Percentiles rank a stretch among this genome's conserved stretches.
These are phyloP conservation scores for Mortierella sp. DNA, from an alignment of 371 early-diverging fungal genomes.

Conservation along the genomic window DNA sequence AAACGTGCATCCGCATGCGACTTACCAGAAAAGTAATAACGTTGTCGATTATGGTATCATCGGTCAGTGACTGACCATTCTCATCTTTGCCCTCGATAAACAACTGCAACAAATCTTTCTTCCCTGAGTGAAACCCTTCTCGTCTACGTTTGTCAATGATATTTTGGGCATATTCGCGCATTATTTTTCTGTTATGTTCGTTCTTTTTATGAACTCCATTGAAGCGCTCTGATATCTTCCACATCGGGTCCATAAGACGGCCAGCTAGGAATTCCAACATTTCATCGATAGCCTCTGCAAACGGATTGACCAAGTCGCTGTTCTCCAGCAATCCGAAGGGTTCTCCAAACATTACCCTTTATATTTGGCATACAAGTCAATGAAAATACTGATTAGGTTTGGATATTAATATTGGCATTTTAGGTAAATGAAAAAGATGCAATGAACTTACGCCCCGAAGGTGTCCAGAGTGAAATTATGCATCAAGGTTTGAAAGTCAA, in stretches of 20 bases:
- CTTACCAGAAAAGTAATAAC: slow-evolving; percentile 70
- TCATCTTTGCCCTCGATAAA: slow-evolving; percentile 67
- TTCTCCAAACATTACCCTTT: slow-evolving; percentile 26
- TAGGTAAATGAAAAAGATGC: background rate
- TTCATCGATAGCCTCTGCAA: slow-evolving; percentile 18
- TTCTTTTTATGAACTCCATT: slow-evolving; percentile 13
- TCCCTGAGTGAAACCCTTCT: slow-evolving; percentile 38
- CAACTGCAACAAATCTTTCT: slow-evolving; percentile 66
- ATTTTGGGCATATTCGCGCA: background rate
- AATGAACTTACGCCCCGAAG: slow-evolving; percentile 57
- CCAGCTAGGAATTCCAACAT: background rate
- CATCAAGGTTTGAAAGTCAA: slow-evolving; percentile 64
- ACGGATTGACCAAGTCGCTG: slow-evolving; percentile 5
- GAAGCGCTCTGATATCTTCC: slow-evolving; percentile 20
- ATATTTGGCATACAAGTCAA: background rate
- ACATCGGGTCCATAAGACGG: slow-evolving; percentile 30
- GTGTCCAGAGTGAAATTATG: slow-evolving; percentile 63
- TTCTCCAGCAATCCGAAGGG: slow-evolving; percentile 36
- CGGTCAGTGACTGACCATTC: slow-evolving; percentile 59
- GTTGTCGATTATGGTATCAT: slow-evolving; percentile 67
- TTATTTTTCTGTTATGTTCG: background rate
- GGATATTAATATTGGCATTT: background rate
- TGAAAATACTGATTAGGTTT: background rate
- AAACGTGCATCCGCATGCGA: background rate
- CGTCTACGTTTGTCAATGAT: slow-evolving; percentile 28